Conservation (phyloP, 352 stramenopile species). For the Globisporangium perplexum region DNA sequence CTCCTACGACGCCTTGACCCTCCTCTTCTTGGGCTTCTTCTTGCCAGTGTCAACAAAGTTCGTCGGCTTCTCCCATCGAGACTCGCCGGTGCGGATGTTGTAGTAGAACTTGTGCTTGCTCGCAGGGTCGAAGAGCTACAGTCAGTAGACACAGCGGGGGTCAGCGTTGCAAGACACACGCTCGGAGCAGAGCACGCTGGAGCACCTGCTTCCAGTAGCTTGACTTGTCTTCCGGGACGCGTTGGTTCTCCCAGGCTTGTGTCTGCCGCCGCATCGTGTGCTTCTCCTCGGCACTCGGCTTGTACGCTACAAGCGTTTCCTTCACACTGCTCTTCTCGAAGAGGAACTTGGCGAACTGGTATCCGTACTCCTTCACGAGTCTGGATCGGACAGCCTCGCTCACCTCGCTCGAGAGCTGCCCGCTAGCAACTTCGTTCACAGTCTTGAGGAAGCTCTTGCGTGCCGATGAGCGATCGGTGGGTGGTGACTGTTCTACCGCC, state of each 20-base stretch:
- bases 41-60: conserved; percentile 19
- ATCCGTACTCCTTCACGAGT: conserved; percentile 37
- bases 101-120: conserved; percentile 52
- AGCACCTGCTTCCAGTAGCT: conserved; percentile 68
- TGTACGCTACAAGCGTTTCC: conserved; percentile 17
- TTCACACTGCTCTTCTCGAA: conserved; percentile 42
- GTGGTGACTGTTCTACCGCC: conserved; percentile 1
- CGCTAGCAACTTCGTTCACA: conserved; percentile 14
- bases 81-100: conserved; percentile 65
- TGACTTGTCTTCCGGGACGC: conserved; percentile 37
- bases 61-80: conserved; percentile 43
- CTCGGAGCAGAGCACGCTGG: neutral
- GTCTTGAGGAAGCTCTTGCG: conserved; percentile 19
- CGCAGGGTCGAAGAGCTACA: conserved; percentile 39
- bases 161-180: neutral
- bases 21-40: conserved; percentile 17
- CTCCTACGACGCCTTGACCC: conserved; percentile 9
- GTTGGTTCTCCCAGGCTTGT: conserved; percentile 25
- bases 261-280: conserved; percentile 28
- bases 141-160: neutral
- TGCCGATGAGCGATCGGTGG: neutral
- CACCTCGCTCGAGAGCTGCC: conserved; percentile 13
- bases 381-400: conserved; percentile 21
- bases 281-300: conserved; percentile 25
- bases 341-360: conserved; percentile 42